Conservation (phyloP, 2,329 filamentous ascomycete species). For the Penicillium brasilianum region DNA sequence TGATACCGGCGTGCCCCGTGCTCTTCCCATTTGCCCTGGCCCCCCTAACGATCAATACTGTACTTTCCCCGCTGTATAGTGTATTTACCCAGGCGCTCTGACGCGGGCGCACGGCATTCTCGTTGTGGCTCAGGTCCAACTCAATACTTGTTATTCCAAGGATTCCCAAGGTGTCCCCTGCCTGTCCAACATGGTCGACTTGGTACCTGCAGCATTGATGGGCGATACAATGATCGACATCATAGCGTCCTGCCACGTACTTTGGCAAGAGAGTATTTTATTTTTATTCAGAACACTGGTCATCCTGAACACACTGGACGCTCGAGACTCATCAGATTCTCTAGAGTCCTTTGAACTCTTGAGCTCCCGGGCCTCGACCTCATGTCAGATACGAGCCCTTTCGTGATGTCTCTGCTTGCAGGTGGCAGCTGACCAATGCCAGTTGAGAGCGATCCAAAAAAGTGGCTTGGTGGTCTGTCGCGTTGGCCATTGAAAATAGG, state of each 20-base stretch:
- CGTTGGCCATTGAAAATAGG: neutral
- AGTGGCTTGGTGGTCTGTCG: neutral
- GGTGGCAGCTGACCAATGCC: neutral
- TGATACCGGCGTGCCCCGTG: slow-evolving; percentile 24
- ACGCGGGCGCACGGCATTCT: slow-evolving; percentile 8
- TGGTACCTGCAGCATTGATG: slow-evolving; percentile 22
- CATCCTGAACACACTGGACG: neutral
- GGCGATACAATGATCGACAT: slow-evolving; percentile 17
- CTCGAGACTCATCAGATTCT: slow-evolving; percentile 16
- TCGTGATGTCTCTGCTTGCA: neutral
- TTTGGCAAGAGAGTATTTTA: slow-evolving; percentile 3
- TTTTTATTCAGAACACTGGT: too few species aligned
- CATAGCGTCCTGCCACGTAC: slow-evolving; percentile 19
- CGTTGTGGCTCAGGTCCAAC: slow-evolving; percentile 5
- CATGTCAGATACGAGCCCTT: neutral
- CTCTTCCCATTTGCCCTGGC: slow-evolving; percentile 8
- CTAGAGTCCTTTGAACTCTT: neutral
- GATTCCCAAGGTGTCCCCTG: neutral
- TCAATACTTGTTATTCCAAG: slow-evolving; percentile 3
- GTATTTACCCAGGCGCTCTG: slow-evolving; percentile 10
- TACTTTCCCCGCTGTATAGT: neutral
- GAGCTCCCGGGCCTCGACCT: slow-evolving; percentile 4
- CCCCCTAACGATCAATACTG: neutral
- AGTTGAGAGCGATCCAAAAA: neutral
- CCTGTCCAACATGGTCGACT: slow-evolving; percentile 2